These are phyloP conservation scores for Solanum tacnaense DNA, from an alignment of 257 asterid species.

Conservation along the genomic window DNA sequence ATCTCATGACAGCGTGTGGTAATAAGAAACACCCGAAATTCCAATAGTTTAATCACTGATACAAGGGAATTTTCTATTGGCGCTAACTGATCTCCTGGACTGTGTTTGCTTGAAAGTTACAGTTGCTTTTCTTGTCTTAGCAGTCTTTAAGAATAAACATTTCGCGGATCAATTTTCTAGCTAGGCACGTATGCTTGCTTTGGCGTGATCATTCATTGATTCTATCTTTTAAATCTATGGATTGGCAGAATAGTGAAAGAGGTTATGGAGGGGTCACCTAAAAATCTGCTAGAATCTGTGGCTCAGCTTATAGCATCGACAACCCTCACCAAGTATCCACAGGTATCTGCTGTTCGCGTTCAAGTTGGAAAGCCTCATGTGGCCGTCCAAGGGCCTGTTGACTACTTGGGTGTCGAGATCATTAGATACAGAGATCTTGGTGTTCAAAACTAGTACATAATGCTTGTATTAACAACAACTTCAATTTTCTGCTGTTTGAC, in stretches of 20 bases:
- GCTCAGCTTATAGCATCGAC: conserved; percentile 57
- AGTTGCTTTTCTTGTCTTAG: background rate
- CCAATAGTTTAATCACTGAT: background rate
- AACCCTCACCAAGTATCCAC: conserved; percentile 36
- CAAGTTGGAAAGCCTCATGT: conserved; percentile 90
- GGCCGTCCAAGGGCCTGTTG: conserved; percentile 66
- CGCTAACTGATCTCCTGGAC: background rate
- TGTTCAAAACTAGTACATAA: background rate
- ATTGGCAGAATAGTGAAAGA: conserved; percentile 59
- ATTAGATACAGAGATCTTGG: conserved; percentile 23
- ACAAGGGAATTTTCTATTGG: background rate
- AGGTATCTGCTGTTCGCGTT: conserved; percentile 55
- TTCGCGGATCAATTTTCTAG: background rate
- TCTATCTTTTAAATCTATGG: background rate
- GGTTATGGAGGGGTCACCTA: conserved; percentile 62
- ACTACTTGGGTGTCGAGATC: conserved; percentile 85
- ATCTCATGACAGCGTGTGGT: background rate
- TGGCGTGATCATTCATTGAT: background rate
- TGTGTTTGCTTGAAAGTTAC: background rate
- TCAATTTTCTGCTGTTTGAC: background rate
- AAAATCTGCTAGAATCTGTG: conserved; percentile 71
- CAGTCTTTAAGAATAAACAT: background rate
- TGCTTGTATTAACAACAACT: background rate
- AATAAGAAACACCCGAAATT: background rate
- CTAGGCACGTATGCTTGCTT: background rate